These are phyloP conservation scores for Septoria linicola DNA, from an alignment of 2,329 filamentous ascomycete genomes.

Conservation along the genomic window DNA sequence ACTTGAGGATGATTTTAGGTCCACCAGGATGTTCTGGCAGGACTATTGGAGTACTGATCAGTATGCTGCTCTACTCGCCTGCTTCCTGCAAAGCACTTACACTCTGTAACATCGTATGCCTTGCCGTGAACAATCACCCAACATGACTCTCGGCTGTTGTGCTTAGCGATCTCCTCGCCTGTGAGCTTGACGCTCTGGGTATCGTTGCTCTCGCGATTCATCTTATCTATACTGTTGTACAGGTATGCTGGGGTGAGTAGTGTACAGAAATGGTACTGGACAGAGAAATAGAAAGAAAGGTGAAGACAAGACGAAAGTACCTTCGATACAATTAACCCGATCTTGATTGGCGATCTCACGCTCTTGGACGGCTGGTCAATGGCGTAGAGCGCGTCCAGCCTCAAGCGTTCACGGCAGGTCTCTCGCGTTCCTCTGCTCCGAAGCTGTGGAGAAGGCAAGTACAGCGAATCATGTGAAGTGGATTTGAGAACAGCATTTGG, in stretches of 20 bases:
- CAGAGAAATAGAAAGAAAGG: not conserved
- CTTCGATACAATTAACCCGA: conserved; percentile 6
- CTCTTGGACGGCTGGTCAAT: conserved; percentile 9
- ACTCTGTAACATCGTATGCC: conserved; percentile 64
- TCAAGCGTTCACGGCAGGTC: conserved; percentile 13
- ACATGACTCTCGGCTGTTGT: conserved; percentile 79
- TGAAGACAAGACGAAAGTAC: not conserved
- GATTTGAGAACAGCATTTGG: not conserved
- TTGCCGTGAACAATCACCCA: conserved; percentile 90
- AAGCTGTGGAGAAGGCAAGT: conserved; percentile 11
- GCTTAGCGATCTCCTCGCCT: conserved; percentile 62
- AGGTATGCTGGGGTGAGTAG: not conserved
- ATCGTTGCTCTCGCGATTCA: conserved; percentile 47
- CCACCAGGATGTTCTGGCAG: conserved; percentile 73
- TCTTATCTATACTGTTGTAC: conserved; percentile 31
- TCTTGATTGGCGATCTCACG: conserved; percentile 14
- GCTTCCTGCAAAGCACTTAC: conserved; percentile 14
- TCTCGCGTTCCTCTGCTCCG: conserved; percentile 17
- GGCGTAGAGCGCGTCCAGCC: conserved; percentile 4
- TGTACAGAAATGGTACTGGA: not conserved
- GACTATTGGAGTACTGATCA: conserved; percentile 19
- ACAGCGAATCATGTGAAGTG: conserved; percentile 6
- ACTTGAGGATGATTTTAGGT: conserved; percentile 91
- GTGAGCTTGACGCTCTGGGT: conserved; percentile 45
- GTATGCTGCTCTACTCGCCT: too few species aligned